Evolutionary conservation across 2,329 filamentous ascomycete species (phyloP), one percentile per base, ranked within the genome.

Genomic region (Septoria petroselini): DNA sequence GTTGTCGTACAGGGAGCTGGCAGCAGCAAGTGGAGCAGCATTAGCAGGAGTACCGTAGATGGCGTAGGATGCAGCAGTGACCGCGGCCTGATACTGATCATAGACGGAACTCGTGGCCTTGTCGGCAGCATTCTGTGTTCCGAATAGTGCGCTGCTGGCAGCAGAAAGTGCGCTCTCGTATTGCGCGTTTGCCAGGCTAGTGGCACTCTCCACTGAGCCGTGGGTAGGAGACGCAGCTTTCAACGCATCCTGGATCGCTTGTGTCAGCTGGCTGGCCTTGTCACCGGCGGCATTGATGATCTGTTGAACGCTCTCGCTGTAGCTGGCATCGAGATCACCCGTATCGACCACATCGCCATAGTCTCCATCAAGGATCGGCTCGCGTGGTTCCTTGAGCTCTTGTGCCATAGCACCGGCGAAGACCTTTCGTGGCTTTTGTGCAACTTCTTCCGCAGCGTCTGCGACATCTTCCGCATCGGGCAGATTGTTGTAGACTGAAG

Each of bases 1-100:
- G 18, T 78, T 77, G 7, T 77, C 79, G 66, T 88, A 90, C 6
- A 78, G 80, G 8, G 71, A 71, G 58, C 65, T 71, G 5, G 76
- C 76, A 52, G 76, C 50, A 12, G 54, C 57, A 6, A 62, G 19
- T 4, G 62, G 61, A 65, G 71, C 41, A 62, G 60, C 62, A 25
- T 56, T 71, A 7, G 70, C 69, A 3, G 73, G 74, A 2, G 74
- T 76, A 14, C 77, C 78, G 54, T 78, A 80, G 53, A 81, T 75
- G 14, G 74, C 75, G 50, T 78, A 72, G 12, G 78, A 82, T 15
- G 80, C 80, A 70, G 80, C 79, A 50, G 76, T 73, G 48, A 83
- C 77, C 45, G 81, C 81, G 52, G 78, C 71, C 21, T 70, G 68
- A 62, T 81, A 83, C 52, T 74, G 75, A 40, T 79, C 75, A 17